Evolutionary conservation across 768 basidiomycete genomes (phyloP).

Genomic region (Thelephora ganbajun): DNA sequence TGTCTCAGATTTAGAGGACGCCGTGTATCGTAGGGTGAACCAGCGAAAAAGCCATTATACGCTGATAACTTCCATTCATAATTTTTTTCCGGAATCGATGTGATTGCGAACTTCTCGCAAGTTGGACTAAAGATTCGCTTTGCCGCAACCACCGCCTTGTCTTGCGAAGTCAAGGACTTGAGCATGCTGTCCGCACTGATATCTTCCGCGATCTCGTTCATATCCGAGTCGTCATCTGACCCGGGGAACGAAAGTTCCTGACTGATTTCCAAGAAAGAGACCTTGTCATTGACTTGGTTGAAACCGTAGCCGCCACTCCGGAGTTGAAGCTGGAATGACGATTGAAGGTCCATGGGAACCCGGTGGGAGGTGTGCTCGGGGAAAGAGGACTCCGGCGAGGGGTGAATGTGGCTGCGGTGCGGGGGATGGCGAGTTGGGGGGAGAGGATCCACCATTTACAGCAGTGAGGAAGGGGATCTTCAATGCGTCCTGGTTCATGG

Average conservation of each 20-base stretch:
- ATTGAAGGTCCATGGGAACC: conserved; percentile 19
- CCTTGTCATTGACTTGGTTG: conserved; percentile 21
- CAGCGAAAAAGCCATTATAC: too few relatives aligned
- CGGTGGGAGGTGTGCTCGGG: conserved; percentile 13
- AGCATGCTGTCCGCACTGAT: conserved; percentile 11
- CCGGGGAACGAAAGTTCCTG: conserved; percentile 15
- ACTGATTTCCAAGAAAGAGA: conserved; percentile 9
- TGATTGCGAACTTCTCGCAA: too few relatives aligned
- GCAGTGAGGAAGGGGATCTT: not conserved
- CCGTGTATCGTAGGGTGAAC: too few relatives aligned
- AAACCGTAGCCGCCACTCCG: conserved; percentile 21
- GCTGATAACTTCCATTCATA: too few relatives aligned
- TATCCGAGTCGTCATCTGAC: too few relatives aligned
- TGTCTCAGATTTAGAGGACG: too few relatives aligned
- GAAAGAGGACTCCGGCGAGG: not conserved
- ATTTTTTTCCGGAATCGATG: too few relatives aligned
- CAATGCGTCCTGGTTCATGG: not conserved
- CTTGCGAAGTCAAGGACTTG: not conserved
- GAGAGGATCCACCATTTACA: not conserved
- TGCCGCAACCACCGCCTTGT: not conserved
- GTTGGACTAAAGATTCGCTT: too few relatives aligned
- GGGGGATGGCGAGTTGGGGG: not conserved
- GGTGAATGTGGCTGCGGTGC: conserved; percentile 1
- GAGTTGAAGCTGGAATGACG: conserved; percentile 21
- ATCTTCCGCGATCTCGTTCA: too few relatives aligned